Percentiles rank a stretch among this genome's conserved stretches.
Conservation (phyloP, 2,329 filamentous ascomycete species). For the Ceratocystis papillata region DNA sequence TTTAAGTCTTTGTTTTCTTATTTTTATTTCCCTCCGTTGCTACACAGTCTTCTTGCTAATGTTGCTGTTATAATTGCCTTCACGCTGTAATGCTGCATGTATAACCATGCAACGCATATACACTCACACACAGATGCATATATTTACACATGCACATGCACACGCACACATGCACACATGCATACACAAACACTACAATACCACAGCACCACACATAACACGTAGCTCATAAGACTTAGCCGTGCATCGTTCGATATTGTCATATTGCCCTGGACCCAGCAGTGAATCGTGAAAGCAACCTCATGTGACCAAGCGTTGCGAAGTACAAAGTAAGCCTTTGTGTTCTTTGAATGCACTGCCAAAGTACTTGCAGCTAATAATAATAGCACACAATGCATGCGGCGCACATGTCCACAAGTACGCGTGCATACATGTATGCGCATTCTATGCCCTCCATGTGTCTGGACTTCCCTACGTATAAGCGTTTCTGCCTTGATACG, state of each 20-base stretch:
- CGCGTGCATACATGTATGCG: not conserved
- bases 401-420: too few species aligned
- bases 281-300: conserved; percentile 8
- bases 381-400: too few species aligned
- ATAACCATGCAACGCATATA: conserved; percentile 9
- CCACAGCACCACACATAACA: not conserved
- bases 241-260: conserved; percentile 2
- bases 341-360: not conserved
- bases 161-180: not conserved
- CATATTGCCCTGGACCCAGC: not conserved
- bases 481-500: not conserved
- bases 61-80: conserved; percentile 10
- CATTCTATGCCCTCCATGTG: not conserved
- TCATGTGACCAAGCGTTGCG: not conserved
- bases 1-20: conserved; percentile 4
- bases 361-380: not conserved
- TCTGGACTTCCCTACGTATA: not conserved
- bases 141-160: not conserved
- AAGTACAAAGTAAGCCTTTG: not conserved
- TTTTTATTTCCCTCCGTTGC: conserved; percentile 11
- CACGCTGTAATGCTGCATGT: not conserved
- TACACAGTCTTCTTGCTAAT: not conserved
- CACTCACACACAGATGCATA: not conserved
- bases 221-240: not conserved
- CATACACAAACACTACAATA: not conserved